Evolutionary conservation across 139 green algal genomes (phyloP).

Genomic region (Ettlia oleoabundans): DNA sequence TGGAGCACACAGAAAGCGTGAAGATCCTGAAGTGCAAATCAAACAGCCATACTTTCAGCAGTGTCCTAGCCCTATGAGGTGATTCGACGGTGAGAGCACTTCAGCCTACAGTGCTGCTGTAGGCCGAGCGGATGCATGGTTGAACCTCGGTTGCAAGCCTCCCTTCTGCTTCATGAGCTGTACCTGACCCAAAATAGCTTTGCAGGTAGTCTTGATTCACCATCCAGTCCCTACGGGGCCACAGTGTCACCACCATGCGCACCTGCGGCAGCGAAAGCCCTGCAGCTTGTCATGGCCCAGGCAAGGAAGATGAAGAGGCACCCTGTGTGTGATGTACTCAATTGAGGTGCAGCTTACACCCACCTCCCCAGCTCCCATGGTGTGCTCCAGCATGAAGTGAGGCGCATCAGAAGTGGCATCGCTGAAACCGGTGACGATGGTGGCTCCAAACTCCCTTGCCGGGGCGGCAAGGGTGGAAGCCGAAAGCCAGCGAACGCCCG

Average conservation of each 20-base stretch:
- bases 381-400: constrained; percentile 18
- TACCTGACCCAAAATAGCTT: not conserved
- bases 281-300: too few relatives aligned
- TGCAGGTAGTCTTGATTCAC: constrained; percentile 9
- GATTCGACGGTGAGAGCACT: too few relatives aligned
- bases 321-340: too few relatives aligned
- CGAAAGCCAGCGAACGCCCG: constrained; percentile 10
- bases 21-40: not conserved
- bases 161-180: not conserved
- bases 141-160: not conserved
- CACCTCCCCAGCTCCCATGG: too few relatives aligned
- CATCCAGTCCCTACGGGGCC: constrained; percentile 1
- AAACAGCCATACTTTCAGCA: too few relatives aligned
- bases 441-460: not conserved
- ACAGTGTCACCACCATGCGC: constrained; percentile 4
- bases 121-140: too few relatives aligned
- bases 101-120: too few relatives aligned
- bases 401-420: not conserved
- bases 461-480: constrained; percentile 4
- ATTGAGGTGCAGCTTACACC: too few relatives aligned
- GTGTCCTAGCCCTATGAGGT: too few relatives aligned
- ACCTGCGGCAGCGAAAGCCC: not conserved
- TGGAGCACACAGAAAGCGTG: not conserved
- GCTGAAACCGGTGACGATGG: not conserved
- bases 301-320: too few relatives aligned